Percentiles rank a stretch among this genome's conserved stretches.
phyloP scores from a whole-genome alignment of 345 rosid species.

The Eucalyptus caleyi region DNA sequence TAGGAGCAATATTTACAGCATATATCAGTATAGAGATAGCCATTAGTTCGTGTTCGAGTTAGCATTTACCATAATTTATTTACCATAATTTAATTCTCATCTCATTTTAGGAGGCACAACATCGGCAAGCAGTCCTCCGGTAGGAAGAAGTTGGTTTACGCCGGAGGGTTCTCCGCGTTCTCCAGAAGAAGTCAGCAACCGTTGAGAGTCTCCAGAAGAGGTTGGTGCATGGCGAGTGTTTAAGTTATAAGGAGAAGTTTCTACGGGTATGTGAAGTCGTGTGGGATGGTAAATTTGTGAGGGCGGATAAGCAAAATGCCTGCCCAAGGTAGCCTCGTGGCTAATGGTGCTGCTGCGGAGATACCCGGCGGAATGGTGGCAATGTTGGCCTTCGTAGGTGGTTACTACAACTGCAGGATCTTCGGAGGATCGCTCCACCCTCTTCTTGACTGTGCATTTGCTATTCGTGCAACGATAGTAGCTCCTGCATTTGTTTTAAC shows the following conservation, averaged over 20 bases:
- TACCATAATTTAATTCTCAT: background rate
- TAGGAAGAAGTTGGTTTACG: constrained; percentile 4
- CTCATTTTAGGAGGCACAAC: constrained; percentile 77
- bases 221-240: background rate
- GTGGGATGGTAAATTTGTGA: constrained; percentile 45
- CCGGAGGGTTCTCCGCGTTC: background rate
- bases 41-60: background rate
- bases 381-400: constrained; percentile 97
- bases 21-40: background rate
- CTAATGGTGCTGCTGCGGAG: constrained; percentile 63
- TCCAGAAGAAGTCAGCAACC: constrained; percentile 1
- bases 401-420: constrained; percentile 80
- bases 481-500: constrained; percentile 39
- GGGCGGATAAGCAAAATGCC: constrained; percentile 23
- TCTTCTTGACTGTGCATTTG: constrained; percentile 91
- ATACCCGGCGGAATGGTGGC: constrained; percentile 78
- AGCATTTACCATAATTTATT: background rate
- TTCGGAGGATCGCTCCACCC: constrained; percentile 88
- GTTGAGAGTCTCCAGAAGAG: background rate
- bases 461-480: constrained; percentile 91
- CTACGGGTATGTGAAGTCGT: constrained; percentile 20
- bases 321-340: constrained; percentile 18
- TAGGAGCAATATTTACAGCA: background rate
- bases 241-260: constrained; percentile 8
- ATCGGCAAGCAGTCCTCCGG: constrained; percentile 81